Evolutionary conservation across 208 protist species (phyloP).

Genomic region (Wallacemonas collosoma): DNA sequence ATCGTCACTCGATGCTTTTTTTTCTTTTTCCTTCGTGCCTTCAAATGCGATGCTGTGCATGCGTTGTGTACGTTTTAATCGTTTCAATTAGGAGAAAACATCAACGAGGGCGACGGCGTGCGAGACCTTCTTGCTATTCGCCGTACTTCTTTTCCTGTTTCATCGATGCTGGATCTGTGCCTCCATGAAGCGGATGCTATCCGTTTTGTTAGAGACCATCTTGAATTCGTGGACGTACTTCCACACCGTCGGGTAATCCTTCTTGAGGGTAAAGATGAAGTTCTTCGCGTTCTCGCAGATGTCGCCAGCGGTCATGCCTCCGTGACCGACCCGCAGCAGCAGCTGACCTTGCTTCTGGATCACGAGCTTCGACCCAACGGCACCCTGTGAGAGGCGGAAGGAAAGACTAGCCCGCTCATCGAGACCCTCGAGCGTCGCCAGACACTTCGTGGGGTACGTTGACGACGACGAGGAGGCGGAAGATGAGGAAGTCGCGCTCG

Average conservation of each 20-base stretch:
- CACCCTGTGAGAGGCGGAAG: slow-evolving; percentile 71
- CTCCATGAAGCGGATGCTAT: slow-evolving; percentile 89
- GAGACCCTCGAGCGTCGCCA: slow-evolving; percentile 61
- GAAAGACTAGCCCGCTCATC: slow-evolving; percentile 59
- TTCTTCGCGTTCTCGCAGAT: slow-evolving; percentile 86
- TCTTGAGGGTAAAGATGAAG: slow-evolving; percentile 73
- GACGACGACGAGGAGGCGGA: neutral
- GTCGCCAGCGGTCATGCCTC: slow-evolving; percentile 82
- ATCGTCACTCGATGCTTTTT: too few relatives aligned
- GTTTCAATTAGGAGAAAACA: too few relatives aligned
- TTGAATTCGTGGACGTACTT: slow-evolving; percentile 85
- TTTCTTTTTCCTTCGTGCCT: too few relatives aligned
- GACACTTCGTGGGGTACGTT: slow-evolving; percentile 28
- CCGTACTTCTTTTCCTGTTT: too few relatives aligned
- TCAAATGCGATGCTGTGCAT: too few relatives aligned
- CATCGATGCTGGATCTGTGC: slow-evolving; percentile 66
- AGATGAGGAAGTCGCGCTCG: neutral
- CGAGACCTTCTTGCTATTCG: too few relatives aligned
- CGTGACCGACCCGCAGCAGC: slow-evolving; percentile 77
- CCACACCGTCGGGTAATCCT: slow-evolving; percentile 79
- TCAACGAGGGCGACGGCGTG: too few relatives aligned
- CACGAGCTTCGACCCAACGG: slow-evolving; percentile 42
- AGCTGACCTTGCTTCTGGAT: slow-evolving; percentile 48
- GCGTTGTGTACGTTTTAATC: too few relatives aligned
- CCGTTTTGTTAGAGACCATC: slow-evolving; percentile 68